Base-by-base conservation (phyloP, 2,329 filamentous ascomycete genomes). In the Acephala macrosclerotiorum region DNA sequence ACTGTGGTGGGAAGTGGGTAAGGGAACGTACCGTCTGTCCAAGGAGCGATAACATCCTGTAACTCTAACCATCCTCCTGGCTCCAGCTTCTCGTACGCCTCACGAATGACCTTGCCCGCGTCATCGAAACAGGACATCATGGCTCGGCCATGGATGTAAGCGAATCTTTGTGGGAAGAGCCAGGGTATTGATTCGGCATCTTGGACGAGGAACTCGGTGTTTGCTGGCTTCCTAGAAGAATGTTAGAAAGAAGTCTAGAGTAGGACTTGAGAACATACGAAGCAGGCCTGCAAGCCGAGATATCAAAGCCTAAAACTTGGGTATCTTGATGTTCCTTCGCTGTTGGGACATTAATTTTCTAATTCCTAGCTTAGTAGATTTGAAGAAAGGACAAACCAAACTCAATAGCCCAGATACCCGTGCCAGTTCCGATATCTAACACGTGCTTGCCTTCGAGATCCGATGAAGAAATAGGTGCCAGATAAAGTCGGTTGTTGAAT, bases 141-240 rank as follows among this genome's bases (percentile, higher is more conserved):
- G 20, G 56, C 56, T 2, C 64, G 55, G 38, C 55, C 65, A 33
- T 73, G 71, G 57, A 73, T 66, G 45, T 66, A 70, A 36, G 72
- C 69, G 45, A 71, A 73, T n/a, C 61, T 63, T 1, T 78, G 72
- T 3, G 60, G 55, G 45, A 68, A 73, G 7, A 51, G 55, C 71
- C 71, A 73, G 12, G 38, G 38, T 5, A 60, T 49, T 7, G 66
- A 56, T 57, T 67, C 68, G 16, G 66, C 84, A 71, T 91, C 88
- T 72, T 91, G 88, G 56, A 90, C 82, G 58, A 88, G 81, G 70
- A 90, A 90, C 59, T 83, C 80, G 68, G 87, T 85, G 70, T 90
- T 91, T 45, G 81, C 78, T 1, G 87, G 87, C 5, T 88, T 81
- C 74, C 64, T 66, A 7, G 12, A 26, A 35, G 1, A 18, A 25